Base-by-base conservation (phyloP, 2,329 filamentous ascomycete species). In the Cryphonectria parasitica region DNA sequence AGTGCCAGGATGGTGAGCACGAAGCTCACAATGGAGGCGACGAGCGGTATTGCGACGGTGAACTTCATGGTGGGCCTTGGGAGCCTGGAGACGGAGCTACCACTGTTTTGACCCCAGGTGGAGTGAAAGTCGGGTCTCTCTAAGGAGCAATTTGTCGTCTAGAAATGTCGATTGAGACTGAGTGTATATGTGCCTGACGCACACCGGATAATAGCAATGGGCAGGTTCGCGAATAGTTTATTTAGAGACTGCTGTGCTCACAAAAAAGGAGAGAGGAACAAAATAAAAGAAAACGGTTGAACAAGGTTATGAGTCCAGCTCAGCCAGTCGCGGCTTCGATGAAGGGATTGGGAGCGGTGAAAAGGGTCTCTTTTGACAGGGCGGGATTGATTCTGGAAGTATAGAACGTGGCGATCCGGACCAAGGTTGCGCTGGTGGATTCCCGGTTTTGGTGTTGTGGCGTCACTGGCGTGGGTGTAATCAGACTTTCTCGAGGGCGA, bases 1-100 rank as follows among this genome's bases (percentile, higher is more conserved):
- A 83, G 77, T 13, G 77, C 77, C 31, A 83, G 72, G 69, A 82
- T 77, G 49, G 78, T 74, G 49, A 83, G 76, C 49, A 81, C 76
- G 73, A 82, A 82, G 68, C 76, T 78, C 39, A 76, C 77, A 15
- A 81, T 73, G 10, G 80, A 79, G 45, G 81, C 73, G 25, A 80
- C 64, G 25, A 80, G 72, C 22, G 80, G 78, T 41, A 82, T 43
- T 15, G 64, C 70, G 52, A 68, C 71, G 39, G 66, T 58, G 72
- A 73, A 49, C 34, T 71, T 71, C 73, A 74, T 74, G 22, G 41
- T 68, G 64, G 25, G 13, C 19, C 3, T 22, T 56, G 45, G 15
- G 8, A n/a, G 36, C 11, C n/a, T 19, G 6, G 17, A 15, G 13
- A 31, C 25, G 10, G 54, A 28, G 8, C 6, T 28, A 28, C 17